Evolutionary conservation across 2,329 filamentous ascomycete genomes (phyloP).

Genomic region (Malbranchea zuffiana): DNA sequence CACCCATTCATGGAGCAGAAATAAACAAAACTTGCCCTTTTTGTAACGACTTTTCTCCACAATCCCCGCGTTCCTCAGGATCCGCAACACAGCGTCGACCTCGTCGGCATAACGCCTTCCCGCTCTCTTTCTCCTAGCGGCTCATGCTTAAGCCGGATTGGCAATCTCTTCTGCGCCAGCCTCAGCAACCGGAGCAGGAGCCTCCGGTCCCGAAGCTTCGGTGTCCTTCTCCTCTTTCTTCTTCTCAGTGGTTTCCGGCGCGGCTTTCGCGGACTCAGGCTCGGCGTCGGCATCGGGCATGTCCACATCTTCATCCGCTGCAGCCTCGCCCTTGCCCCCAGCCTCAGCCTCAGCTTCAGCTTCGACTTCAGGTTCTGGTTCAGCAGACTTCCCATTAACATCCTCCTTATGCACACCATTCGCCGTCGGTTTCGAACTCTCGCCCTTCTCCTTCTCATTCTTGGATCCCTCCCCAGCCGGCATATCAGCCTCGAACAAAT

Average conservation of each 20-base stretch:
- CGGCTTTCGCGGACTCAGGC: conserved; percentile 5
- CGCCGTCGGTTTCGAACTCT: conserved; percentile 22
- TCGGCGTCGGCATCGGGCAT: conserved; percentile 7
- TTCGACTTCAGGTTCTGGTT: conserved; percentile 11
- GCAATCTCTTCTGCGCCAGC: conserved; percentile 2
- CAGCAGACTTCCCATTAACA: conserved; percentile 19
- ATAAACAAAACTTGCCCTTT: too few species aligned
- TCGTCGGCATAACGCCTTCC: too few species aligned
- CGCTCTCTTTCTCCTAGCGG: too few species aligned
- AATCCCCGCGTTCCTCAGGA: too few species aligned
- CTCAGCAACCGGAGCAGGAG: conserved; percentile 3
- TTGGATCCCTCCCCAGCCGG: conserved; percentile 29
- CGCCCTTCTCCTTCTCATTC: conserved; percentile 12
- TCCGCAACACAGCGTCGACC: too few species aligned
- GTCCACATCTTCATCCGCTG: conserved; percentile 13
- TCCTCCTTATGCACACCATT: conserved; percentile 30
- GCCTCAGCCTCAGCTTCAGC: conserved; percentile 20
- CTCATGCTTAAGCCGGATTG: too few species aligned
- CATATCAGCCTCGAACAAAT: conserved; percentile 56
- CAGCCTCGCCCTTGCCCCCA: conserved; percentile 11
- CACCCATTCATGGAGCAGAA: too few species aligned
- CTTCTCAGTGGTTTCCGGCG: conserved; percentile 3
- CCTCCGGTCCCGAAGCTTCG: conserved; percentile 1
- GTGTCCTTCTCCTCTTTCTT: conserved; percentile 1
- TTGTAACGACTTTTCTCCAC: too few species aligned